Evolutionary conservation across 139 green algal species (phyloP).

Genomic region (Chlamydomonas sp.): DNA sequence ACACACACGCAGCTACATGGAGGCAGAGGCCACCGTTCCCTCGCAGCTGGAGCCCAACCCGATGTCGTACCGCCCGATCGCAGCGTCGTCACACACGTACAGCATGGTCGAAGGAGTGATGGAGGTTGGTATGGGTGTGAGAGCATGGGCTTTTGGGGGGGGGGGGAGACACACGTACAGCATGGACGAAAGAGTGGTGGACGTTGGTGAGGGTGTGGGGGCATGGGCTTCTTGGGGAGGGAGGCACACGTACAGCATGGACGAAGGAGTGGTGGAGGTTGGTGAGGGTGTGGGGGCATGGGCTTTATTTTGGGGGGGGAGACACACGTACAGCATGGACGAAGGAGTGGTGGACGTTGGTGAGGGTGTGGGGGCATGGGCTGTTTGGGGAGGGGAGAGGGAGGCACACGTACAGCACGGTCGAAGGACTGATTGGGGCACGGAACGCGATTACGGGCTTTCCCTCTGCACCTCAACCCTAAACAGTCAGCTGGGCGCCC

Average conservation of each 20-base stretch:
- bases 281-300: neutral
- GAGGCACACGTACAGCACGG: neutral
- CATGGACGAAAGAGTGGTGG: too few relatives aligned
- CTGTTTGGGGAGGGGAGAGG: neutral
- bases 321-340: neutral
- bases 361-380: neutral
- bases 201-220: neutral
- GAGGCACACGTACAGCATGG: neutral
- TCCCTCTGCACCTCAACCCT: too few relatives aligned
- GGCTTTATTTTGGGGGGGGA: neutral
- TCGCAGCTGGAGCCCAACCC: conserved; percentile 47
- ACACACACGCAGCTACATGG: neutral
- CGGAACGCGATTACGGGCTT: too few relatives aligned
- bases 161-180: neutral
- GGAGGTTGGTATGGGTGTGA: conserved; percentile 47
- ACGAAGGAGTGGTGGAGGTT: neutral
- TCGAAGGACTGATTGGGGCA: neutral
- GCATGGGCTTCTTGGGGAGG: neutral
- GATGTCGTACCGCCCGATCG: conserved; percentile 55
- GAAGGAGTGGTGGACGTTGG: neutral
- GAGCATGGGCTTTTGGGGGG: neutral
- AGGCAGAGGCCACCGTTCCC: conserved; percentile 54
- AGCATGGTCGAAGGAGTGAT: conserved; percentile 89
- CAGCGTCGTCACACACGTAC: conserved; percentile 45
- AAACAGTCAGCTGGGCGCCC: neutral